These are phyloP conservation scores for Carex kokanica DNA, from an alignment of 176 grass and related monocot species.

Conservation along the genomic window DNA sequence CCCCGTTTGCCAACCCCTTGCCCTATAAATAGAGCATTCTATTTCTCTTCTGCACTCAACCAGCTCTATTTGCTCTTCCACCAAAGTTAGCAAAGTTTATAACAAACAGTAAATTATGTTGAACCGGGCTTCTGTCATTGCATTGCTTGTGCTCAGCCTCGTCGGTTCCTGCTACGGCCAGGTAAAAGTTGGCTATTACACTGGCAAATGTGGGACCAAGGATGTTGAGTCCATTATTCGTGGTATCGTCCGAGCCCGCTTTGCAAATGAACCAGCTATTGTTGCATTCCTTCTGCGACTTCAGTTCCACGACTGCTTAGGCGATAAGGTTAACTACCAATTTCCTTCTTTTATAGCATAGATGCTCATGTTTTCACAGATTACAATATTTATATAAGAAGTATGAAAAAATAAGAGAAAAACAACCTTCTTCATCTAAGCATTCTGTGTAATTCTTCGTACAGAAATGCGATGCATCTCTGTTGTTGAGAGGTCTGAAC, in stretches of 20 bases:
- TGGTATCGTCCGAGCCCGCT: constrained; percentile 14
- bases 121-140: neutral
- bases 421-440: too few relatives aligned
- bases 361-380: neutral
- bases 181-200: constrained; percentile 28
- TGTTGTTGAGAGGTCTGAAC: neutral
- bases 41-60: neutral
- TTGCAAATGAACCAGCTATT: constrained; percentile 11
- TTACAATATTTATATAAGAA: neutral
- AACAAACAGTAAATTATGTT: neutral
- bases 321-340: neutral
- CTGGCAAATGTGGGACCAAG: constrained; percentile 27
- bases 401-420: too few relatives aligned
- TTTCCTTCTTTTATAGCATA: neutral
- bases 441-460: neutral
- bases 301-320: constrained; percentile 47
- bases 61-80: neutral
- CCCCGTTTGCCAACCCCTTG: neutral
- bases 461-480: constrained; percentile 41
- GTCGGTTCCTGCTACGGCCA: neutral
- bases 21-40: neutral
- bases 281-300: constrained; percentile 31
- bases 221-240: constrained; percentile 36
- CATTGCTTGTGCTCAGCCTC: neutral
- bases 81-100: constrained; percentile 2